Percentiles rank a stretch among this genome's conserved stretches.
Conservation (phyloP, 140 eudicot species). For the Erigeron philadelphicus region DNA sequence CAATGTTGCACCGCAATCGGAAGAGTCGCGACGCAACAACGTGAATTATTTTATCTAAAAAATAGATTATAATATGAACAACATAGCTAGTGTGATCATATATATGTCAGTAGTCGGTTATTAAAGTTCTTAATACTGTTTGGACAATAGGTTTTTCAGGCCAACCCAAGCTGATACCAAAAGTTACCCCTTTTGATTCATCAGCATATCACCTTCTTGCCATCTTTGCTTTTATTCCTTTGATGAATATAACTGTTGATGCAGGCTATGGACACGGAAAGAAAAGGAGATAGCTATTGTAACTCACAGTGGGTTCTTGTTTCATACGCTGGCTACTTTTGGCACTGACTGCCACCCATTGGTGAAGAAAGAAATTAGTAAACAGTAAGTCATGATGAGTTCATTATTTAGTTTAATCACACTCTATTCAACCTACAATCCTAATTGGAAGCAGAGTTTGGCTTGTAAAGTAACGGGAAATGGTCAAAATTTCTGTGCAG, state of each 20-base stretch:
- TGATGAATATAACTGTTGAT: not conserved
- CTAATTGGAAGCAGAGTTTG: not conserved
- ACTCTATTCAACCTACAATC: not conserved
- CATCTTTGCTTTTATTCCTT: not conserved
- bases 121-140: not conserved
- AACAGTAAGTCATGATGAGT: slow-evolving; percentile 51
- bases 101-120: not conserved
- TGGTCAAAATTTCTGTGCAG: slow-evolving; percentile 42
- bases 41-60: too few relatives aligned
- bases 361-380: slow-evolving; percentile 66
- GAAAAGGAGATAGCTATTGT: slow-evolving; percentile 93
- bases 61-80: too few relatives aligned
- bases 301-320: slow-evolving; percentile 92
- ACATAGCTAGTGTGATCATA: not conserved
- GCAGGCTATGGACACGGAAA: slow-evolving; percentile 75
- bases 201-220: not conserved
- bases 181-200: not conserved
- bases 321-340: slow-evolving; percentile 62
- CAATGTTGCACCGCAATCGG: too few relatives aligned
- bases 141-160: not conserved
- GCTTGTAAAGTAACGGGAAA: not conserved
- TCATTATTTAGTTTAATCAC: not conserved
- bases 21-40: too few relatives aligned
- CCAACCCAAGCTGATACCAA: not conserved
- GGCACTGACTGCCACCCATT: slow-evolving; percentile 63